Base-by-base conservation (phyloP, 805 yeast species). In the Nakazawaea siamensis region DNA sequence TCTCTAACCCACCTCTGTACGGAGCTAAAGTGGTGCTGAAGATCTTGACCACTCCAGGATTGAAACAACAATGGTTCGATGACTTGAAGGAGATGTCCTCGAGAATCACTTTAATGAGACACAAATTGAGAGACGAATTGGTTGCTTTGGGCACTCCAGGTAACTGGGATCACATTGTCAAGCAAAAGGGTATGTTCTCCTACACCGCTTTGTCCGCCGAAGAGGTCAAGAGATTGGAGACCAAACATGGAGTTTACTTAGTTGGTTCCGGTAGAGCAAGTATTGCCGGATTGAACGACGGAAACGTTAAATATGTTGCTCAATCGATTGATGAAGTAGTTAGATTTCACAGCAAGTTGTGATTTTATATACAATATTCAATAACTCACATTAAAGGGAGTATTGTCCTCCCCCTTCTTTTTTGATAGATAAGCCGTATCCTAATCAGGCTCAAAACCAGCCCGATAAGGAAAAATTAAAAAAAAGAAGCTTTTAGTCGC, bases 121-220 rank as follows among this genome's bases (percentile, higher is more conserved):
- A 61, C 21, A 69, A 66, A 14, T 70, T 90, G 50, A 72, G 78
- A 53, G 66, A 65, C 37, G 68, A 69, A 41, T 69, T 90, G 42
- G 70, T 69, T 33, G 57, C 60, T 35, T 72, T 84, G 43, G 61
- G 62, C 16, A 86, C 97, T 17, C 95, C 95, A 20, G 96, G 95
- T 31, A 73, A 67, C 49, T 90, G 97, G 97, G 81, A 76, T 46
- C 97, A 90, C 61, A 84, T 90, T 50, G 80, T 77, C 31, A 66
- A 68, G 44, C 98, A 92, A 66, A 81, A 84, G 43, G 98, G 98
- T 49, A 90, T 90, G 97, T 90, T 90, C 57, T 86, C 95, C 24
- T 90, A 79, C 64, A 90, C 97, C 20, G 98, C 96, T 2, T 70
- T 90, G 48, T 60, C 70, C 5, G 64, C 80, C 19, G 80, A 73